These are phyloP conservation scores for Apodospora peruviana DNA, from an alignment of 495 filamentous ascomycete genomes.

Conservation along the genomic window DNA sequence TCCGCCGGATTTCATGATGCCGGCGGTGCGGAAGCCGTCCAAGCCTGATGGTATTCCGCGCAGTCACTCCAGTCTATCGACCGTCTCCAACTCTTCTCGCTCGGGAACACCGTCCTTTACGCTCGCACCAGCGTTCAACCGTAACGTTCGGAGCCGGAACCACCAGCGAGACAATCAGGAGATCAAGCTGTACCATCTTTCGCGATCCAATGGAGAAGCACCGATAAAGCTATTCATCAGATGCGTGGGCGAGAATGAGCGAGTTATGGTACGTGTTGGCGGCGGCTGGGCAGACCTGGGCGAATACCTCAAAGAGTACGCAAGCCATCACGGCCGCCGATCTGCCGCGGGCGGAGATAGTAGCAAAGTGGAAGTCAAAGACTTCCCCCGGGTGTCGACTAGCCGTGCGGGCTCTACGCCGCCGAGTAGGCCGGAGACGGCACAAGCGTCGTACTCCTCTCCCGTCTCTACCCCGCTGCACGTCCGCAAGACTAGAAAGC, in stretches of 20 bases:
- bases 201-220: constrained; percentile 70
- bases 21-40: constrained; percentile 25
- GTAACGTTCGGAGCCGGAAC: constrained; percentile 36
- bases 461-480: constrained; percentile 32
- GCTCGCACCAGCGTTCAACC: constrained; percentile 55
- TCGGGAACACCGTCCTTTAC: constrained; percentile 64
- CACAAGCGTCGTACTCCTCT: constrained; percentile 27
- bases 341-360: constrained; percentile 21
- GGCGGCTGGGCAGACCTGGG: constrained; percentile 95
- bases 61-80: constrained; percentile 39
- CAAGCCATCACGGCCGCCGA: constrained; percentile 73
- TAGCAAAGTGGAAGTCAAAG: constrained; percentile 55
- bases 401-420: constrained; percentile 33
- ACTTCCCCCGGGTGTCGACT: constrained; percentile 32
- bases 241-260: constrained; percentile 80
- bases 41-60: constrained; percentile 29
- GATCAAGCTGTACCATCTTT: constrained; percentile 88
- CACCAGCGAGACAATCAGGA: constrained; percentile 50
- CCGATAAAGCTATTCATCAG: constrained; percentile 93
- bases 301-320: constrained; percentile 92
- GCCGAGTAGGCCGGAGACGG: constrained; percentile 32
- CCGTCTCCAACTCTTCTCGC: constrained; percentile 33
- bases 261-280: constrained; percentile 95
- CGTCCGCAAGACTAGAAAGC: constrained; percentile 46
- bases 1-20: constrained; percentile 42